Conservation (phyloP, 2,329 filamentous ascomycete species). For the Diaporthe longicolla region DNA sequence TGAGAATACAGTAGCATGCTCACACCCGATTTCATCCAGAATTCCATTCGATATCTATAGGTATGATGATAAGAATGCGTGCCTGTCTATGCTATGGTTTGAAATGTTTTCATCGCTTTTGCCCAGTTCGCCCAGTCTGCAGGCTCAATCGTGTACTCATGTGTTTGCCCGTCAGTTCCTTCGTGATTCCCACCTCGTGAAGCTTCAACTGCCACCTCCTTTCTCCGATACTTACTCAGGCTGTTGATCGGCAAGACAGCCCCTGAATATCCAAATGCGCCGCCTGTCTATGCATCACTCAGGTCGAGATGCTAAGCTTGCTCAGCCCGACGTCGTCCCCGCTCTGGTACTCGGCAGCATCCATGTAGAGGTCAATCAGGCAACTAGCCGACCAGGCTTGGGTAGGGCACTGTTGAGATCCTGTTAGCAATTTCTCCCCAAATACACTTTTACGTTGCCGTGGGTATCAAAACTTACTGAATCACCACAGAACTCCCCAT, state of each 20-base stretch:
- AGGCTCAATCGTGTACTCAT: constrained; percentile 14
- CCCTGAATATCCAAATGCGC: constrained; percentile 18
- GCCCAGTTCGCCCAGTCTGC: background rate
- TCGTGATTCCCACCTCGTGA: background rate
- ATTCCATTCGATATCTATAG: constrained; percentile 14
- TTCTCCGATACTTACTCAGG: background rate
- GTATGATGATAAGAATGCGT: background rate
- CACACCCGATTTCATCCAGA: background rate
- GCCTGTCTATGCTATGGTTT: constrained; percentile 20
- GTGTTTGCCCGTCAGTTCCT: background rate
- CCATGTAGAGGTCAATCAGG: constrained; percentile 95
- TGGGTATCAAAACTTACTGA: constrained; percentile 74
- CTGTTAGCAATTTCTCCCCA: constrained; percentile 29
- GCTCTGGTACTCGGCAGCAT: constrained; percentile 74
- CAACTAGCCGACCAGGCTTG: constrained; percentile 98
- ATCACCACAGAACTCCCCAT: constrained; percentile 86
- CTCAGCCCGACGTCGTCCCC: constrained; percentile 30
- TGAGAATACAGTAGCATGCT: too few relatives aligned
- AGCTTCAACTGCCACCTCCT: background rate
- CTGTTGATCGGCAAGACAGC: background rate
- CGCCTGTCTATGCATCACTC: background rate
- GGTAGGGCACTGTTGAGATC: constrained; percentile 79
- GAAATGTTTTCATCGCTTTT: background rate
- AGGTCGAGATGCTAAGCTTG: constrained; percentile 35
- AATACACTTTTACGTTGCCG: constrained; percentile 28